Conservation (phyloP, 768 basidiomycete genomes). For the Lyophyllum decastes region DNA sequence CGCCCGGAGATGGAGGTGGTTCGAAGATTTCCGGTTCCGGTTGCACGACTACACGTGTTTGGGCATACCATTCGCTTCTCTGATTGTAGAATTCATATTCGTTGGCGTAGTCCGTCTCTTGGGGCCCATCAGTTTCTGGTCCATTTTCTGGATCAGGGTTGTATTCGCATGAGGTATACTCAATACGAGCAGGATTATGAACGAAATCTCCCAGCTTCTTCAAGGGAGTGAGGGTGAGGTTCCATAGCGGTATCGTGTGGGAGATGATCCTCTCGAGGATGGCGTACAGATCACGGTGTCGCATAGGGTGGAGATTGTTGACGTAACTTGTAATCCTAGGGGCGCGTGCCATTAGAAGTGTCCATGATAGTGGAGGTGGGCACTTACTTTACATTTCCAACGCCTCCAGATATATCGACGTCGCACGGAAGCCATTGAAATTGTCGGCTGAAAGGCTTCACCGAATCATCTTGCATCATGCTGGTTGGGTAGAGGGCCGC, state of each 20-base stretch:
- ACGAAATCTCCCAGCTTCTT: neutral
- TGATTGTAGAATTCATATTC: neutral
- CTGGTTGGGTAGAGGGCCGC: neutral
- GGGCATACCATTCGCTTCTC: neutral
- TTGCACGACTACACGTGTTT: neutral
- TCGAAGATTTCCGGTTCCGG: neutral
- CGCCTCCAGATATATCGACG: constrained; percentile 23
- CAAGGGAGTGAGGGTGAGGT: neutral
- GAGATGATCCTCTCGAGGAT: neutral
- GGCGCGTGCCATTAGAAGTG: neutral
- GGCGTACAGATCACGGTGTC: neutral
- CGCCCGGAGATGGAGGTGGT: too few relatives aligned
- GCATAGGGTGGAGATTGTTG: neutral
- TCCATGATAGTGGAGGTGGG: neutral
- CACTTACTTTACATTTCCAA: neutral
- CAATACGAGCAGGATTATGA: neutral
- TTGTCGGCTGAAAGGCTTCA: neutral
- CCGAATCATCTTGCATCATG: neutral
- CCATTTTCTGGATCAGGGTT: neutral
- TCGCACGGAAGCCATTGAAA: constrained; percentile 29
- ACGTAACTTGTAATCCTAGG: constrained; percentile 9
- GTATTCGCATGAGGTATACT: neutral
- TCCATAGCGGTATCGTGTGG: neutral
- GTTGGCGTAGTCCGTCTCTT: neutral
- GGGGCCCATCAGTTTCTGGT: neutral